These are phyloP conservation scores for Paecilomyces variotii DNA, from an alignment of 2,329 filamentous ascomycete species.

Conservation along the genomic window DNA sequence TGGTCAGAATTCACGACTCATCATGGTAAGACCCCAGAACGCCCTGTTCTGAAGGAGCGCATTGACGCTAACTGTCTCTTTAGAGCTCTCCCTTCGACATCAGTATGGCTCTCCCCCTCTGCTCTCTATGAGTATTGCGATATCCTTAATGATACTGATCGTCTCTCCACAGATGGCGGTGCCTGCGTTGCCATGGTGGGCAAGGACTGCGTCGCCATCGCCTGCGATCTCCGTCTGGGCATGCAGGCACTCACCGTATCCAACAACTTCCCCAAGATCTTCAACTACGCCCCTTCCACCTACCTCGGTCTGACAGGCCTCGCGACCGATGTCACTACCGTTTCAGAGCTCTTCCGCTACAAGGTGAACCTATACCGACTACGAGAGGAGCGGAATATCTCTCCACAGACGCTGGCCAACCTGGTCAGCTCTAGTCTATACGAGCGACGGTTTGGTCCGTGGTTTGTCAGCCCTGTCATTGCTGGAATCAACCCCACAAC, in stretches of 20 bases:
- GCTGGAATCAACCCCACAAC: conserved; percentile 92
- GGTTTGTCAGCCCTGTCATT: conserved; percentile 90
- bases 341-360: conserved; percentile 96
- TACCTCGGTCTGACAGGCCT: conserved; percentile 95
- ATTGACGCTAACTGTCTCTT: not conserved
- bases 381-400: conserved; percentile 94
- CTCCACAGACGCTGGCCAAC: conserved; percentile 91
- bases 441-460: conserved; percentile 92
- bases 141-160: conserved; percentile 6
- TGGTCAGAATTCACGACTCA: conserved; percentile 5
- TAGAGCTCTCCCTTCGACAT: conserved; percentile 91
- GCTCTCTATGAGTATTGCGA: not conserved
- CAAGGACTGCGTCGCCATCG: conserved; percentile 99
- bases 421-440: conserved; percentile 86
- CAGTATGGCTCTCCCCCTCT: conserved; percentile 49
- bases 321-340: conserved; percentile 89
- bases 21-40: conserved; percentile 21
- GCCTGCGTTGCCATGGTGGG: conserved; percentile 98
- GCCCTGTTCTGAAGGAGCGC: not conserved
- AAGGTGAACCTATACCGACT: conserved; percentile 99
- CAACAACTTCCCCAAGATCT: conserved; percentile 99
- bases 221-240: conserved; percentile 95
- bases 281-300: conserved; percentile 82
- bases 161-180: conserved; percentile 57
- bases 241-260: conserved; percentile 94